These are phyloP conservation scores for Russula vinacea DNA, from an alignment of 768 basidiomycete species.

Conservation along the genomic window DNA sequence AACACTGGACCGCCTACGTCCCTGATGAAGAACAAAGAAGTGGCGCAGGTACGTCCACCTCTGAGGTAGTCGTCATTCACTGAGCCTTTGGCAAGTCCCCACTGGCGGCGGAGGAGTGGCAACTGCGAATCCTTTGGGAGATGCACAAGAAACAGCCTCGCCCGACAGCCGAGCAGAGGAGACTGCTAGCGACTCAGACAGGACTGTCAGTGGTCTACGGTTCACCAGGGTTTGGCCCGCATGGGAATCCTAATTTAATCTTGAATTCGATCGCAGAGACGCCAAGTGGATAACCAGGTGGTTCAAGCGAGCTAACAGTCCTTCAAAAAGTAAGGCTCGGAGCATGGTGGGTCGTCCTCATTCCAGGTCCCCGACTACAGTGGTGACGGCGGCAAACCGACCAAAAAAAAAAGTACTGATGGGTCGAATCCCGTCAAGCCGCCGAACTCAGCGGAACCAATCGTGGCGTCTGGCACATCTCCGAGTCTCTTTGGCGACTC, in stretches of 20 bases:
- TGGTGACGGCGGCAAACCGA: neutral
- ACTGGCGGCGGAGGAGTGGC: constrained; percentile 22
- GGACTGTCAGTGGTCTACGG: constrained; percentile 22
- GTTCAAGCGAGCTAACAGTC: constrained; percentile 21
- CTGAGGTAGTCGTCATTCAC: no score
- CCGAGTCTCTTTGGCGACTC: neutral
- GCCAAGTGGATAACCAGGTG: constrained; percentile 27
- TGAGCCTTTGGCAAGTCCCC: neutral
- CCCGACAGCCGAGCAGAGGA: constrained; percentile 22
- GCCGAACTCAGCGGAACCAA: neutral
- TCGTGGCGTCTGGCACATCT: neutral
- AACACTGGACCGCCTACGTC: no score
- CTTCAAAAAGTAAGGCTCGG: constrained; percentile 8
- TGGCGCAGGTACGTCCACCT: no score
- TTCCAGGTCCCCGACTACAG: neutral
- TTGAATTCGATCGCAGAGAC: constrained; percentile 10
- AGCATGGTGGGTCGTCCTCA: neutral
- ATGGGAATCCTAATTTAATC: neutral
- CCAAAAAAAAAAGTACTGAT: neutral
- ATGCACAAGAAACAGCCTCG: constrained; percentile 13
- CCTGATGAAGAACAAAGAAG: no score
- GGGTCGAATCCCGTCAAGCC: neutral
- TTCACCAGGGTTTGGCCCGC: neutral
- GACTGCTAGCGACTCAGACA: constrained; percentile 20
- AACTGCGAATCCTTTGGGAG: constrained; percentile 21